phyloP scores from a whole-genome alignment of 78 protist genomes.

The Speleostelium caveatum region DNA sequence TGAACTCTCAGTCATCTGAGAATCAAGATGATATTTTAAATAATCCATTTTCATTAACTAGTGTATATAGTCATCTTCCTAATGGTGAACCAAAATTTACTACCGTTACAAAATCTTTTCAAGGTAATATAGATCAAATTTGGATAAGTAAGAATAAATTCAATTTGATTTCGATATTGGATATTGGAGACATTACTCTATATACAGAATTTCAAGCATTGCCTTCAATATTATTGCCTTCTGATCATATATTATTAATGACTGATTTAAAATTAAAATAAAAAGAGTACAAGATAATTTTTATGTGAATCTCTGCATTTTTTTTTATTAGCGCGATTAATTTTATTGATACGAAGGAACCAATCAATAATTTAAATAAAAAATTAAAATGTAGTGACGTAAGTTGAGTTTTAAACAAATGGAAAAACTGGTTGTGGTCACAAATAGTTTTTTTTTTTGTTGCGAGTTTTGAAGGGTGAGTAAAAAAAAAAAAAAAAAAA shows the following conservation, averaged over 20 bases:
- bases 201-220: background rate
- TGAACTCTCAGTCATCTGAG: background rate
- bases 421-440: no score
- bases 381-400: no score
- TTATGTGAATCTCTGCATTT: background rate
- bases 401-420: no score
- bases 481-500: no score
- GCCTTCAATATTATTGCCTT: constrained; percentile 30
- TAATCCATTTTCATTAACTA: background rate
- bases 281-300: background rate
- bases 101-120: constrained; percentile 17
- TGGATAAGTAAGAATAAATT: constrained; percentile 5
- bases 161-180: constrained; percentile 3
- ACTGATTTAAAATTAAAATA: constrained; percentile 26
- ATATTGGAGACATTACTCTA: constrained; percentile 7
- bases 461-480: no score
- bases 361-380: no score
- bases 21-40: background rate
- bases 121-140: constrained; percentile 64
- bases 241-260: constrained; percentile 58
- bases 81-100: constrained; percentile 61
- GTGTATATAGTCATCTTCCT: constrained; percentile 27
- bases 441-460: no score
- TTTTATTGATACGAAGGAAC: no score
- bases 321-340: no score